A percentile compares a stretch with the other conserved stretches of the same genome.
Conservation (phyloP, 345 rosid genomes). For the Orychophragmus violaceus region DNA sequence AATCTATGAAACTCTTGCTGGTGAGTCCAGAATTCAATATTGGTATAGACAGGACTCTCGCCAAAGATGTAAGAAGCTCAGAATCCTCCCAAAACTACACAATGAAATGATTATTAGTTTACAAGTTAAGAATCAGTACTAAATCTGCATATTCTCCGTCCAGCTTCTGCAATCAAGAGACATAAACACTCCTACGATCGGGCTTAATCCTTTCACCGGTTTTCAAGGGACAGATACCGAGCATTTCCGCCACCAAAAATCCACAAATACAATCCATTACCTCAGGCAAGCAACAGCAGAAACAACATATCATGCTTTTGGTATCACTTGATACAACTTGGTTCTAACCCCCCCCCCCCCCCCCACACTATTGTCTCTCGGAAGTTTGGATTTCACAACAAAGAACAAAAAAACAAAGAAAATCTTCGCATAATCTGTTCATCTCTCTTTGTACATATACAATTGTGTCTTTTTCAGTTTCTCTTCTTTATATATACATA, state of each 20-base stretch:
- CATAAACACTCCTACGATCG: constrained; percentile 39
- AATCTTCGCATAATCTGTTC: no score
- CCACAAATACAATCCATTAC: constrained; percentile 51
- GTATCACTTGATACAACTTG: no score
- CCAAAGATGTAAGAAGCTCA: constrained; percentile 94
- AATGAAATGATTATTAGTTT: neutral
- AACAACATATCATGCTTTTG: neutral
- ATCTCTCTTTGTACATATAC: no score
- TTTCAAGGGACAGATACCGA: constrained; percentile 48
- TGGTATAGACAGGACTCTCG: constrained; percentile 61
- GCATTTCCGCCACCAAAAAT: constrained; percentile 41
- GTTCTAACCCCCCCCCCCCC: no score
- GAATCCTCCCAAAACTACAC: neutral
- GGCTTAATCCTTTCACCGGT: constrained; percentile 42
- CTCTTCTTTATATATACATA: no score
- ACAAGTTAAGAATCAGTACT: constrained; percentile 11
- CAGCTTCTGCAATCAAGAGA: constrained; percentile 62
- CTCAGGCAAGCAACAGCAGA: constrained; percentile 41
- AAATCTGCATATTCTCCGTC: constrained; percentile 4
- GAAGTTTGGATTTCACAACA: no score
- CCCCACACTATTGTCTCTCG: no score
- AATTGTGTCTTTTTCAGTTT: no score
- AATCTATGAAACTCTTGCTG: constrained; percentile 92
- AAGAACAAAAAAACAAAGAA: no score
- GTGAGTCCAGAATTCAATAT: constrained; percentile 72